A percentile compares a stretch with the other conserved stretches of the same genome.
phyloP scores from a whole-genome alignment of 768 basidiomycete species.

The Lactarius deliciosus region DNA sequence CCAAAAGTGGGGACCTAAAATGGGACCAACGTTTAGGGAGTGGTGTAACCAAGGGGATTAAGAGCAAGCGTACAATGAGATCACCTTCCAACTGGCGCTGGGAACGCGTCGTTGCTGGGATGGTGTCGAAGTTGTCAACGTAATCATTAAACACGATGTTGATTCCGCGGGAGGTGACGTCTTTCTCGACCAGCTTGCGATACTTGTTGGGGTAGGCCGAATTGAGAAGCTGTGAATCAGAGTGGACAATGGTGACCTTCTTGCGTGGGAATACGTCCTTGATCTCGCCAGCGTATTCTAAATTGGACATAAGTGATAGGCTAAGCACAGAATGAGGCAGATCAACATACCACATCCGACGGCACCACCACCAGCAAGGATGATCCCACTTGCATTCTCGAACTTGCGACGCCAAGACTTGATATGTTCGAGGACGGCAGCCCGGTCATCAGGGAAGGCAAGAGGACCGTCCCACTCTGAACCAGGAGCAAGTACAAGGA shows the following conservation, averaged over 20 bases:
- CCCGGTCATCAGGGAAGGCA: constrained; percentile 42
- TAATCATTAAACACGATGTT: constrained; percentile 52
- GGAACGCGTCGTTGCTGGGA: constrained; percentile 48
- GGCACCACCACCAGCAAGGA: constrained; percentile 41
- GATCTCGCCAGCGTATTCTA: constrained; percentile 49
- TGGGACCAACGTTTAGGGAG: neutral
- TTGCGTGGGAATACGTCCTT: constrained; percentile 42
- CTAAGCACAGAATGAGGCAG: neutral
- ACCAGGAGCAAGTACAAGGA: constrained; percentile 28
- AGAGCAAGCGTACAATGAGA: constrained; percentile 50
- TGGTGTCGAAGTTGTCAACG: constrained; percentile 41
- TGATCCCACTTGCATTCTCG: constrained; percentile 36
- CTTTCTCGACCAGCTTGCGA: constrained; percentile 47
- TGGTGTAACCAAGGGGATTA: neutral
- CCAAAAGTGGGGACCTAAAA: constrained; percentile 36
- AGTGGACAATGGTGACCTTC: constrained; percentile 65
- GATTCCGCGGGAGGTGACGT: constrained; percentile 46
- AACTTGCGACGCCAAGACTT: constrained; percentile 36
- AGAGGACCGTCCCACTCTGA: constrained; percentile 31
- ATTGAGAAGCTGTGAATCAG: constrained; percentile 53
- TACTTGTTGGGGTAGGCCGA: constrained; percentile 53
- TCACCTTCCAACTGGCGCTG: constrained; percentile 54
- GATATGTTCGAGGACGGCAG: constrained; percentile 30
- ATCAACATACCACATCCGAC: constrained; percentile 43
- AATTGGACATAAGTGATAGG: constrained; percentile 2